Evolutionary conservation across 1,284 basidiomycete species (phyloP), one percentile per base, ranked within the genome.

Genomic region (Peniophora sp.): DNA sequence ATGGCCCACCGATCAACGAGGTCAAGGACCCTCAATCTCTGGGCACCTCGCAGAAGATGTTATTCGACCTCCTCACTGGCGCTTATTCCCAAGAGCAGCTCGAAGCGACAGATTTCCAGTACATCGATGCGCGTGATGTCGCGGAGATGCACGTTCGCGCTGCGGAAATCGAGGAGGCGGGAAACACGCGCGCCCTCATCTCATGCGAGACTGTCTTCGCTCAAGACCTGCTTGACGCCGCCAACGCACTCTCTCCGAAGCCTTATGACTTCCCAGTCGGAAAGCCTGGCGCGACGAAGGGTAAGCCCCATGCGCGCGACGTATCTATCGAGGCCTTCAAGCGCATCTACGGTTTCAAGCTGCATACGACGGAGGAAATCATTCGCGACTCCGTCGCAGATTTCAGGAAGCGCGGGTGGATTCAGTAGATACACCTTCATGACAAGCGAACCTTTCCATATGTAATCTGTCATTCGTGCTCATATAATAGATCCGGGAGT

Each of bases 121-220:
- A 71, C 64, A 71, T 76, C n/a, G 72, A 78, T 52, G 74, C 76
- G 2, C 62, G 70, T 12, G 68, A 72, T 51, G 69, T 73, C 22
- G 74, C 75, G 9, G 59, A 66, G 3, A 70, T 70, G 0, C 76
- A 79, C 55, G 64, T 76, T 34, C 62, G 62, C 18, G 71, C 76
- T 2, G 62, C 75, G 3, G 65, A 68, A 2, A 58, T 64, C 2
- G 58, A 63, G 2, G 65, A 69, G 23, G 76, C 75, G 0, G 67
- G 65, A 3, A 71, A 69, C 1, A 55, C 78, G 55, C 65, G 78
- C 2, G 78, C 71, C 59, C 64, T 72, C 55, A 55, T 64, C 36
- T 34, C 11, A 32, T 47, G 47, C n/a, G 49, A 51, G 14, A 9
- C 15, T 37, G 53, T 50, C 39, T 53, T 48, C 41, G 36, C 22